Conservation (phyloP, 2,329 filamentous ascomycete species). For the Fusarium euwallaceae region DNA sequence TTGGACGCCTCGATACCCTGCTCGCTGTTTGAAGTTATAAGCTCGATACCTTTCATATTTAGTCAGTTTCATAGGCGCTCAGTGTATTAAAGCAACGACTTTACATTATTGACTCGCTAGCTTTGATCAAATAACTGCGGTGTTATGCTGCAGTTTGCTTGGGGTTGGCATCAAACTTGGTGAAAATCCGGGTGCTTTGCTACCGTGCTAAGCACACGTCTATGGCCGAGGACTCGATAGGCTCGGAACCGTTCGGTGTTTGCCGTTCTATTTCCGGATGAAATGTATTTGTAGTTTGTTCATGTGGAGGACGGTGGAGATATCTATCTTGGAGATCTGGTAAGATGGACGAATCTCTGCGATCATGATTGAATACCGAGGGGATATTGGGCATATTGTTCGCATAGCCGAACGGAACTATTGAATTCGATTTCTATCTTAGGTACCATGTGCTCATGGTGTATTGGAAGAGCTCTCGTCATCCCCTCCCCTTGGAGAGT, state of each 20-base stretch:
- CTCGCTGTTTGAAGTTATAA: not conserved
- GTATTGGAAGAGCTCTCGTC: not conserved
- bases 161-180: not conserved
- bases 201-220: not conserved
- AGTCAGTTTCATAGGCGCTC: not conserved
- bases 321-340: not conserved
- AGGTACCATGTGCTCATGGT: not conserved
- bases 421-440: too few species aligned
- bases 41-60: not conserved
- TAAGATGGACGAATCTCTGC: not conserved
- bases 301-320: not conserved
- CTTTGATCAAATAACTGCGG: not conserved
- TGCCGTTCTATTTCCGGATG: not conserved
- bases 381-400: not conserved
- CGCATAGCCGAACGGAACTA: accelerated
- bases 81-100: not conserved
- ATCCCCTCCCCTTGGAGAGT: not conserved
- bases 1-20: not conserved
- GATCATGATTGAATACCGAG: not conserved
- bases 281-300: not conserved
- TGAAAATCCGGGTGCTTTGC: not conserved
- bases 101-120: too few species aligned
- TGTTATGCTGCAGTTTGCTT: not conserved
- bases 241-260: not conserved
- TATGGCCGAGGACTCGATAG: not conserved